These are phyloP conservation scores for Picea glauca DNA, from an alignment of 75 land plant genomes.

Conservation along the genomic window DNA sequence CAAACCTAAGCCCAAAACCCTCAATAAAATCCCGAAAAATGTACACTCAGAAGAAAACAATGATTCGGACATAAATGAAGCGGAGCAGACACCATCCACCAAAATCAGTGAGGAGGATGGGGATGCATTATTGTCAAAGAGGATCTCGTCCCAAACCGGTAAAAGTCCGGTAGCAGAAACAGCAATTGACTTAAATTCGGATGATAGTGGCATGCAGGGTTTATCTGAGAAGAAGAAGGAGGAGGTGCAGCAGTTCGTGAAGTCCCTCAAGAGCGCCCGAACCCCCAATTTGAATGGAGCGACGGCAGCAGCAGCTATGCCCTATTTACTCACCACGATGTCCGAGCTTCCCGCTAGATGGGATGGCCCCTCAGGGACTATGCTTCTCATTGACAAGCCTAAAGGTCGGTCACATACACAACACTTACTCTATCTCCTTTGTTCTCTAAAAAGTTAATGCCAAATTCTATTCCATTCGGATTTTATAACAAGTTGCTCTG, in stretches of 20 bases:
- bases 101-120: constrained; percentile 24
- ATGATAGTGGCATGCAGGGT: not conserved
- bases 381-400: constrained; percentile 86
- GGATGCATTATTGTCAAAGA: constrained; percentile 10
- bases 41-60: constrained; percentile 3
- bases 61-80: not conserved
- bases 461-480: too few relatives aligned
- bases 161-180: not conserved
- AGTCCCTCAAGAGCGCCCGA: constrained; percentile 47
- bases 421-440: not conserved
- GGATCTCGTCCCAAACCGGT: not conserved
- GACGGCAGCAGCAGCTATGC: constrained; percentile 23
- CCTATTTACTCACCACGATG: constrained; percentile 46
- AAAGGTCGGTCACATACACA: constrained; percentile 43
- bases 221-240: constrained; percentile 59
- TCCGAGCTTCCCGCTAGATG: constrained; percentile 72
- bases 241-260: constrained; percentile 66
- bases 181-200: not conserved
- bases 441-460: too few relatives aligned
- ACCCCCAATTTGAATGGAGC: constrained; percentile 22
- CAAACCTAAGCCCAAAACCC: not conserved
- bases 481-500: too few relatives aligned
- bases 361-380: constrained; percentile 81
- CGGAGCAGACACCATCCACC: constrained; percentile 14
- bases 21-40: not conserved